Evolutionary conservation across 768 basidiomycete genomes (phyloP).

Genomic region (Mycena sanguinolenta): DNA sequence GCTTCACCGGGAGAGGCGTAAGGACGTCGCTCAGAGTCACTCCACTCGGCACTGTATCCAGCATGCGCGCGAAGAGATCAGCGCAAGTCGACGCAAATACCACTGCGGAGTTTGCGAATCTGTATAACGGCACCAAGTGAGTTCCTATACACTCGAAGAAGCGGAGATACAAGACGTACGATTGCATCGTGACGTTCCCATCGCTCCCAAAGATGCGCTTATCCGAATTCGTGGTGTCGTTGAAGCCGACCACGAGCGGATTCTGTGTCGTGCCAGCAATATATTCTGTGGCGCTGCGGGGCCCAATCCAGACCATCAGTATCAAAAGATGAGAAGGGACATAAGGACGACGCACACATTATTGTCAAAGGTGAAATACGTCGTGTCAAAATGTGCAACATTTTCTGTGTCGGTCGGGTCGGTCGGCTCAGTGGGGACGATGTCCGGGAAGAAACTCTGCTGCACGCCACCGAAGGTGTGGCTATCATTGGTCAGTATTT

Average conservation of each 20-base stretch:
- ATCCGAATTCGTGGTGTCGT: conserved; percentile 31
- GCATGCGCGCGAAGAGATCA: conserved; percentile 24
- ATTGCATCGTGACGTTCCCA: conserved; percentile 25
- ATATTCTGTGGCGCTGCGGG: conserved; percentile 20
- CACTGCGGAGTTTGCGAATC: conserved; percentile 19
- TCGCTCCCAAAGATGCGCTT: conserved; percentile 29
- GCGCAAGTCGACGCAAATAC: conserved; percentile 21
- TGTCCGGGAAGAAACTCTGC: conserved; percentile 13
- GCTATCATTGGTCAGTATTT: no score
- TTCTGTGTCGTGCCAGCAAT: conserved; percentile 22
- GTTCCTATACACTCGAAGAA: no score
- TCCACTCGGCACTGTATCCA: conserved; percentile 24
- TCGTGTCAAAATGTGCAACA: conserved; percentile 23
- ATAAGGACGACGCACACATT: conserved; percentile 19
- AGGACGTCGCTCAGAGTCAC: conserved; percentile 24
- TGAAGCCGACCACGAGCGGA: conserved; percentile 22
- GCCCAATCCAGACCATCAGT: background rate
- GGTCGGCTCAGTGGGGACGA: conserved; percentile 1
- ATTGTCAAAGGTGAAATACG: conserved; percentile 19
- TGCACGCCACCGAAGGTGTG: conserved; percentile 23
- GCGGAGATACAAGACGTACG: no score
- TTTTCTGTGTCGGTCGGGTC: conserved; percentile 11
- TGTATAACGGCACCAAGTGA: no score
- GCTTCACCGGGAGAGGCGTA: conserved; percentile 23
- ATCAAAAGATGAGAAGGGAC: background rate